A percentile compares a stretch with the other conserved stretches of the same genome.
phyloP scores from a whole-genome alignment of 805 yeast species.

The Candida mattraensis region DNA sequence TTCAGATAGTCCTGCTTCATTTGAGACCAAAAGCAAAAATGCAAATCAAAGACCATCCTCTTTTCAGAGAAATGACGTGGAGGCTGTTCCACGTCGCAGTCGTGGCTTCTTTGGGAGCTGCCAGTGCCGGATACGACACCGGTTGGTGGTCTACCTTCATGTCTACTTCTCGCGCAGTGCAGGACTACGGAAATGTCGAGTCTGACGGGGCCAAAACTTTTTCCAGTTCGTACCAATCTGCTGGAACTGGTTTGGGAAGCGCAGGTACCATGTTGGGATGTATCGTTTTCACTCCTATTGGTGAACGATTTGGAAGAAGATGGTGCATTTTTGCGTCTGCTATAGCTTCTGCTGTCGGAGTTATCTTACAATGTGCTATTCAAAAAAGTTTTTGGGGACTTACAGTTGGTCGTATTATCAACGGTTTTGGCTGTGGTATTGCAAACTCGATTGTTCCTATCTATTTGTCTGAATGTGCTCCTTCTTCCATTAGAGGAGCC shows the following conservation, averaged over 20 bases:
- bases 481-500: conserved; percentile 30
- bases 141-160: conserved; percentile 16
- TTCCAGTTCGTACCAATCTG: conserved; percentile 38
- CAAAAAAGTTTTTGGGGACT: conserved; percentile 20
- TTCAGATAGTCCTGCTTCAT: too few species aligned
- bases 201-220: conserved; percentile 13
- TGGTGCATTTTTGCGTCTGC: conserved; percentile 38
- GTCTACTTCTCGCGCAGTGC: conserved; percentile 5
- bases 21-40: too few species aligned
- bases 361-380: conserved; percentile 19
- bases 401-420: conserved; percentile 32
- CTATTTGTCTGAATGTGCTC: conserved; percentile 35
- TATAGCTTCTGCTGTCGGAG: conserved; percentile 34
- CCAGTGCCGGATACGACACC: conserved; percentile 11
- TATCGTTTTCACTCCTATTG: conserved; percentile 20
- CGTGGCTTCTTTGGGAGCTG: conserved; percentile 9
- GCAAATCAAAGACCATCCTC: conserved; percentile 5
- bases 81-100: conserved; percentile 5
- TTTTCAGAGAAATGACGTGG: conserved; percentile 5
- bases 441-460: conserved; percentile 35
- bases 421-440: conserved; percentile 36
- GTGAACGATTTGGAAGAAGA: conserved; percentile 42
- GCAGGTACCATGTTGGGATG: conserved; percentile 12
- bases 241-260: conserved; percentile 10
- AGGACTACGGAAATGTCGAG: conserved; percentile 5